phyloP scores from a whole-genome alignment of 306 rosid species.

The Prunus padus region DNA sequence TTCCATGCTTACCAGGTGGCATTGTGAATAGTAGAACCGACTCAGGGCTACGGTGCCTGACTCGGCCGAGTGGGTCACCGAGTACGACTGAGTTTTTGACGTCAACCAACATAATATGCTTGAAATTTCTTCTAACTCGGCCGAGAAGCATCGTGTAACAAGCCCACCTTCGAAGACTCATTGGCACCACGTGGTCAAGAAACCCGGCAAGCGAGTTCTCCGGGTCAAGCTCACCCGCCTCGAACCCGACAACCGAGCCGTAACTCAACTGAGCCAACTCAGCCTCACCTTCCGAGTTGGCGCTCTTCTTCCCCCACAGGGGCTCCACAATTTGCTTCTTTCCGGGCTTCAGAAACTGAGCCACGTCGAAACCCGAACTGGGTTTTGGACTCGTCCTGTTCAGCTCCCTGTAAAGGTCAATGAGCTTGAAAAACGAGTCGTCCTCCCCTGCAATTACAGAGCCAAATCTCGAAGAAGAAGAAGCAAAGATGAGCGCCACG shows the following conservation, averaged over 20 bases:
- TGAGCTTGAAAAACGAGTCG: conserved; percentile 46
- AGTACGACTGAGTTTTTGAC: conserved; percentile 40
- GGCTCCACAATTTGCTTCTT: conserved; percentile 45
- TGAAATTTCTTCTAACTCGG: conserved; percentile 68
- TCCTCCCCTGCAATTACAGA: conserved; percentile 53
- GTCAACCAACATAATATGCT: conserved; percentile 62
- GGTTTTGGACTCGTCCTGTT: conserved; percentile 28
- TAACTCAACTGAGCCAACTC: conserved; percentile 44
- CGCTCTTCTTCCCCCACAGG: conserved; percentile 55
- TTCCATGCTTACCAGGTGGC: conserved; percentile 33
- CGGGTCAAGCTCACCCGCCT: conserved; percentile 75
- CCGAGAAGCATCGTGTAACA: conserved; percentile 88
- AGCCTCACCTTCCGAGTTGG: not conserved
- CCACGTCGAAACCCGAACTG: conserved; percentile 39
- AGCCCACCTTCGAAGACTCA: conserved; percentile 78
- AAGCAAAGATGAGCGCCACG: conserved; percentile 59
- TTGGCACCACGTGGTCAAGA: conserved; percentile 49
- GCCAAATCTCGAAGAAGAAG: conserved; percentile 30
- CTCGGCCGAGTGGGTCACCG: conserved; percentile 57
- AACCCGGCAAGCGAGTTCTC: conserved; percentile 89
- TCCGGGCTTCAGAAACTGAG: conserved; percentile 32
- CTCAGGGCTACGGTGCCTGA: conserved; percentile 54
- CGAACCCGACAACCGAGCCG: conserved; percentile 83
- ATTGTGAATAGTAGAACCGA: conserved; percentile 40
- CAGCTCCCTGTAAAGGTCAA: conserved; percentile 23